Percentiles rank a stretch among this genome's conserved stretches.
These are phyloP conservation scores for Vaccinium darrowii DNA, from an alignment of 148 eudicot species.

Conservation along the genomic window DNA sequence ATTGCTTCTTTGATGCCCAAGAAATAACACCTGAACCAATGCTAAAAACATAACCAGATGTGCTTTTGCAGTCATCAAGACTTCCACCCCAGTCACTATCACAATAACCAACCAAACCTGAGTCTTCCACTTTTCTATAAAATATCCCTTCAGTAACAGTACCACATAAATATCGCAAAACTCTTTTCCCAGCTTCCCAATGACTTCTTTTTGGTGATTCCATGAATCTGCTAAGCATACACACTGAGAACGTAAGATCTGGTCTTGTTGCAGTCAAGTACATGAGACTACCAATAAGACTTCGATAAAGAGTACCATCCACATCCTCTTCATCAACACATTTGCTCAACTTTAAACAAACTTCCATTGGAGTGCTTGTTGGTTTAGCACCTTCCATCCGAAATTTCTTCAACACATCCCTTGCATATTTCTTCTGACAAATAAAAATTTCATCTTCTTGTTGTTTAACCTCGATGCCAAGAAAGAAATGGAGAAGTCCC, in stretches of 20 bases:
- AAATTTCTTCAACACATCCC: background rate
- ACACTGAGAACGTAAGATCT: background rate
- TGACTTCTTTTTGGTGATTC: background rate
- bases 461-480: background rate
- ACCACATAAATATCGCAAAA: background rate
- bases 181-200: background rate
- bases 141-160: background rate
- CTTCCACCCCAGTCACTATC: background rate
- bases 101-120: background rate
- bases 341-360: background rate
- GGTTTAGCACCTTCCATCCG: background rate
- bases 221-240: background rate
- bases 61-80: background rate
- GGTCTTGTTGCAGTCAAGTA: background rate
- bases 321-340: background rate
- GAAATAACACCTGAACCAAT: background rate
- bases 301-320: background rate
- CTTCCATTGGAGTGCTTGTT: background rate
- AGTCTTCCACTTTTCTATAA: background rate
- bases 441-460: background rate
- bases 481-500: conserved; percentile 1
- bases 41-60: background rate
- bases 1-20: background rate
- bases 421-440: background rate
- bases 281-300: background rate